Evolutionary conservation across 2,329 filamentous ascomycete species (phyloP).

Genomic region (Canariomyces notabilis): DNA sequence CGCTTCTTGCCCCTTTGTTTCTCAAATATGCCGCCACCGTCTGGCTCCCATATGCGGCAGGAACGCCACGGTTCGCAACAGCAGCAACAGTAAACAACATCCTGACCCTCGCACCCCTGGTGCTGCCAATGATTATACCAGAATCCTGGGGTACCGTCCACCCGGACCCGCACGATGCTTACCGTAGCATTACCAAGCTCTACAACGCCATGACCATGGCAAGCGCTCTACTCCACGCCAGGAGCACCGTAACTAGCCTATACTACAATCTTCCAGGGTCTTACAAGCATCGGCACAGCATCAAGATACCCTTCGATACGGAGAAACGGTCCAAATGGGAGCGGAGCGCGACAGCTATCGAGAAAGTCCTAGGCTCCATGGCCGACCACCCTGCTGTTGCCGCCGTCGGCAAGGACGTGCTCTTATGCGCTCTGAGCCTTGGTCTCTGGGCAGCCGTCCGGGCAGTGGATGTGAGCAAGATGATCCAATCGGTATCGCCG

Average conservation of each 20-base stretch:
- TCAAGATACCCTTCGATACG: constrained; percentile 41
- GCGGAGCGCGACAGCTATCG: constrained; percentile 41
- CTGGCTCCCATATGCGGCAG: constrained; percentile 37
- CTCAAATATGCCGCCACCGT: constrained; percentile 35
- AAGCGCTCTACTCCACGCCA: constrained; percentile 42
- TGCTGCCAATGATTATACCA: constrained; percentile 44
- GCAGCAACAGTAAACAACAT: constrained; percentile 29
- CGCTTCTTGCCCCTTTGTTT: constrained; percentile 33
- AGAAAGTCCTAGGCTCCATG: constrained; percentile 44
- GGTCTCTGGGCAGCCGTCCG: constrained; percentile 54
- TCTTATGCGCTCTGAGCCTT: constrained; percentile 50
- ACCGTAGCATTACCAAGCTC: constrained; percentile 39
- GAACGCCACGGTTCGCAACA: constrained; percentile 36
- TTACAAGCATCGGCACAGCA: constrained; percentile 45
- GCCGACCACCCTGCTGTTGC: constrained; percentile 54
- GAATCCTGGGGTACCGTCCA: constrained; percentile 44
- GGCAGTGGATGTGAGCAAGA: constrained; percentile 44
- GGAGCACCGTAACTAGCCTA: constrained; percentile 39
- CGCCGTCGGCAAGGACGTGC: constrained; percentile 53
- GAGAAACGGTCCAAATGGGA: constrained; percentile 41
- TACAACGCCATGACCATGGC: constrained; percentile 44
- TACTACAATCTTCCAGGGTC: constrained; percentile 43
- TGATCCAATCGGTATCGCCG: constrained; percentile 38
- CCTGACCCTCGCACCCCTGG: constrained; percentile 42
- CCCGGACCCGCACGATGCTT: constrained; percentile 34